A percentile compares a stretch with the other conserved stretches of the same genome.
phyloP scores from a whole-genome alignment of 768 basidiomycete genomes.

The Lentinus brumalis region DNA sequence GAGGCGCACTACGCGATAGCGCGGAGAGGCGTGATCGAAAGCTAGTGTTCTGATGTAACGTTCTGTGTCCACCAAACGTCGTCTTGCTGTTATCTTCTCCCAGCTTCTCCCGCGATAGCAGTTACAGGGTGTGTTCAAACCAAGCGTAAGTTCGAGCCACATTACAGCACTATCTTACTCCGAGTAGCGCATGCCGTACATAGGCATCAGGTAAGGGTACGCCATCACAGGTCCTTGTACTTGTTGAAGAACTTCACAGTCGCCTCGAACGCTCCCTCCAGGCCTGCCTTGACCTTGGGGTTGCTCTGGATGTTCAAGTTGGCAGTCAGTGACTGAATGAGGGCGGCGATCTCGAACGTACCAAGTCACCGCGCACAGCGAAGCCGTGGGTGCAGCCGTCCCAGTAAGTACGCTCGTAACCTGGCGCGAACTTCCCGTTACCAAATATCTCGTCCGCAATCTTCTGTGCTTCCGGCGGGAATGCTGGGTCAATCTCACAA shows the following conservation, averaged over 20 bases:
- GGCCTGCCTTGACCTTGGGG: conserved; percentile 30
- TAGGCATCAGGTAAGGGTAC: too few relatives aligned
- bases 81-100: too few relatives aligned
- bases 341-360: conserved; percentile 6
- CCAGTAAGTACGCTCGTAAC: conserved; percentile 38
- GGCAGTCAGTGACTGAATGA: too few relatives aligned
- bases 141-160: too few relatives aligned
- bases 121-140: too few relatives aligned
- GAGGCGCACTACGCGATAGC: conserved; percentile 12
- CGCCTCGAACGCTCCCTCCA: conserved; percentile 43
- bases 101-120: too few relatives aligned
- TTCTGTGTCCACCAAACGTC: too few relatives aligned
- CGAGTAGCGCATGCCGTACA: too few relatives aligned
- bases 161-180: too few relatives aligned
- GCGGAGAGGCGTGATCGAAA: neutral
- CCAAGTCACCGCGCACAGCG: conserved; percentile 43
- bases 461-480: conserved; percentile 36
- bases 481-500: conserved; percentile 37
- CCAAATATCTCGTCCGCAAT: conserved; percentile 42
- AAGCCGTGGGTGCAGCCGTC: conserved; percentile 32
- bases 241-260: conserved; percentile 39
- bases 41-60: too few relatives aligned
- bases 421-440: conserved; percentile 38
- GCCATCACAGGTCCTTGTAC: conserved; percentile 10
- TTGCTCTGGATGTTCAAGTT: conserved; percentile 2